A percentile compares a stretch with the other conserved stretches of the same genome.
Conservation (phyloP, 1,284 basidiomycete genomes). For the Retiboletus flavoniger region DNA sequence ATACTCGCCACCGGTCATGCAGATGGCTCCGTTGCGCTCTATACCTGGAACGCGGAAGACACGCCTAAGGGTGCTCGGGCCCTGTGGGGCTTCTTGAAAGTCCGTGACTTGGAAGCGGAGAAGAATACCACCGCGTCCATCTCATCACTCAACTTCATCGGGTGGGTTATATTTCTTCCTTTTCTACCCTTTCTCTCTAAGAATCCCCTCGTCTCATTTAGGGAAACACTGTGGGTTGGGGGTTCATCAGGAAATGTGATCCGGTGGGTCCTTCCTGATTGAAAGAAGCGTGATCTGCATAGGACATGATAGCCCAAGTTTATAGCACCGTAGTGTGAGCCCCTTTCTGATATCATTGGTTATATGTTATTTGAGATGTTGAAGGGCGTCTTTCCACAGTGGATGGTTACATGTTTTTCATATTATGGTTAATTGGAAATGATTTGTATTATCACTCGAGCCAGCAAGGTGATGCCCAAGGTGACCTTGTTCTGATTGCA, state of each 20-base stretch:
- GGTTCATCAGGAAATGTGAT: conserved; percentile 24
- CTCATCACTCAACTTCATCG: conserved; percentile 67
- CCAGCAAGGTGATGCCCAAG: no score
- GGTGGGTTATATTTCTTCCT: conserved; percentile 42
- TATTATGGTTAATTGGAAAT: neutral
- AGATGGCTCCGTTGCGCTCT: conserved; percentile 65
- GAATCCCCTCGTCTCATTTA: neutral
- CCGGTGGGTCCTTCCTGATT: conserved; percentile 27
- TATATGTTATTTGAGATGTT: neutral
- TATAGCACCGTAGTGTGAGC: neutral
- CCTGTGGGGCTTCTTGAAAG: conserved; percentile 67
- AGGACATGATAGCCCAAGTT: neutral
- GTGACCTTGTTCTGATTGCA: neutral
- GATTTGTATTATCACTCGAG: neutral
- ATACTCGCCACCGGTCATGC: conserved; percentile 67
- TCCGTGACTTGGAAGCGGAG: conserved; percentile 59
- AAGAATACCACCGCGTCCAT: conserved; percentile 44
- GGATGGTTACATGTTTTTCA: neutral
- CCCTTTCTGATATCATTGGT: no score
- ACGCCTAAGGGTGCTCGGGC: conserved; percentile 62
- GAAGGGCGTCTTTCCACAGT: neutral
- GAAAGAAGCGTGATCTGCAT: neutral
- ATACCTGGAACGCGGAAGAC: conserved; percentile 75
- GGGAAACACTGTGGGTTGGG: conserved; percentile 29
- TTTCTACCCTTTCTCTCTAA: neutral